Evolutionary conservation across 352 stramenopile genomes (phyloP).

Genomic region (Phytophthora pseudosyringae): DNA sequence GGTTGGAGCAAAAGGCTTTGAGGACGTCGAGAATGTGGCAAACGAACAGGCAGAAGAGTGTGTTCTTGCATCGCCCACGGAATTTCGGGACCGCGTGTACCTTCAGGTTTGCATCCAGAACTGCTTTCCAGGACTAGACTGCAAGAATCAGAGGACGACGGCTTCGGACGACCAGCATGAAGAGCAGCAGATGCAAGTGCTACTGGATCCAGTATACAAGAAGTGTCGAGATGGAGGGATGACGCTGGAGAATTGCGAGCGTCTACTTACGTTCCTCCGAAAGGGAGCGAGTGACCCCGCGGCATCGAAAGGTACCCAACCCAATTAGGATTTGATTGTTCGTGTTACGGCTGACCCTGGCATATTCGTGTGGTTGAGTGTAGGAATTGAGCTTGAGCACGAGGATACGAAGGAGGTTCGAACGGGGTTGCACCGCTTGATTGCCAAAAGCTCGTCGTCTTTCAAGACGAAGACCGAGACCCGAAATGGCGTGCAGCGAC

Average conservation of each 20-base stretch:
- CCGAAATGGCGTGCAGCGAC: conserved; percentile 44
- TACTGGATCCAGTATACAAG: conserved; percentile 69
- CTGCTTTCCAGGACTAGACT: conserved; percentile 74
- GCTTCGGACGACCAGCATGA: conserved; percentile 12
- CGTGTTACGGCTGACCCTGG: not conserved
- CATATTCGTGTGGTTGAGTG: not conserved
- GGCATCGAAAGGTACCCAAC: conserved; percentile 42
- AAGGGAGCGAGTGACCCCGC: conserved; percentile 46
- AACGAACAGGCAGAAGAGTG: conserved; percentile 25
- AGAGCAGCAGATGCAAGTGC: conserved; percentile 52
- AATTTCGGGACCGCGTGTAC: conserved; percentile 68
- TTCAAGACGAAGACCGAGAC: conserved; percentile 75
- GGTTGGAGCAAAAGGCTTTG: conserved; percentile 26
- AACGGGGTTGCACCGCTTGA: conserved; percentile 64
- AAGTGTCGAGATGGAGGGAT: conserved; percentile 70
- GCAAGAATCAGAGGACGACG: conserved; percentile 46
- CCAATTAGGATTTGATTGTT: not conserved
- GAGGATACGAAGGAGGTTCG: conserved; percentile 70
- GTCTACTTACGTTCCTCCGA: conserved; percentile 63
- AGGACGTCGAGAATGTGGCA: conserved; percentile 33
- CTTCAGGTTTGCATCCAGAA: conserved; percentile 83
- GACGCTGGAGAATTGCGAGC: conserved; percentile 50
- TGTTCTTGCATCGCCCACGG: conserved; percentile 42
- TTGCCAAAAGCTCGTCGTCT: conserved; percentile 58
- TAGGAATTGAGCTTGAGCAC: conserved; percentile 59